A percentile compares a stretch with the other conserved stretches of the same genome.
phyloP scores from a whole-genome alignment of 2,329 filamentous ascomycete genomes.

The Aspergillus nomiae region DNA sequence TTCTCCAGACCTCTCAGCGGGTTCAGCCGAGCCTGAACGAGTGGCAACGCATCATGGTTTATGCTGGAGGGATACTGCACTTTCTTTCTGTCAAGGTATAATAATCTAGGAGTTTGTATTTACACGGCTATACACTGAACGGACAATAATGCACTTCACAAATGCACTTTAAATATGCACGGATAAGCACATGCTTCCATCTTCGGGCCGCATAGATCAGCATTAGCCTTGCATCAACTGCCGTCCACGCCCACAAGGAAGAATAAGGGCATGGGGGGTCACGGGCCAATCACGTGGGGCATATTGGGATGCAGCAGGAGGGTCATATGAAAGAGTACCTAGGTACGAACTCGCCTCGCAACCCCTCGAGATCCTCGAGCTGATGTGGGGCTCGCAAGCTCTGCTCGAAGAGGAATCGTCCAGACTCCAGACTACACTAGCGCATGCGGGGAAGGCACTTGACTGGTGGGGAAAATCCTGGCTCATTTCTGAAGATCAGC shows the following conservation, averaged over 20 bases:
- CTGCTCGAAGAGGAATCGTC: background rate
- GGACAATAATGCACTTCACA: background rate
- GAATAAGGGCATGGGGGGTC: background rate
- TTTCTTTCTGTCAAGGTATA: no score
- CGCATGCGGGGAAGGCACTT: background rate
- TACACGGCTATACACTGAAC: background rate
- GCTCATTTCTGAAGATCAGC: background rate
- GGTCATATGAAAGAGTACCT: background rate
- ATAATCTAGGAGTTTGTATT: background rate
- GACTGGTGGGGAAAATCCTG: background rate
- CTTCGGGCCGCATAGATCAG: background rate
- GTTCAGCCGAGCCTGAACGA: conserved; percentile 33
- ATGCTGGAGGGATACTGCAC: no score
- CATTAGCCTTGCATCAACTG: background rate
- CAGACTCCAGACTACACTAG: no score
- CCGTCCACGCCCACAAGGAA: no score
- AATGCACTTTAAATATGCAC: background rate
- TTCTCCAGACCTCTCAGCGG: background rate
- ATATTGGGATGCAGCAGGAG: background rate
- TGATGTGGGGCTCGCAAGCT: background rate
- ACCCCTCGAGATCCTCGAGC: background rate
- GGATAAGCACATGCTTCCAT: no score
- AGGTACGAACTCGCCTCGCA: background rate
- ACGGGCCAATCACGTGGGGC: background rate
- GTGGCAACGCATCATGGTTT: background rate